A percentile compares a stretch with the other conserved stretches of the same genome.
phyloP scores from a whole-genome alignment of 2,329 filamentous ascomycete species.

The Elsinoe fawcettii region DNA sequence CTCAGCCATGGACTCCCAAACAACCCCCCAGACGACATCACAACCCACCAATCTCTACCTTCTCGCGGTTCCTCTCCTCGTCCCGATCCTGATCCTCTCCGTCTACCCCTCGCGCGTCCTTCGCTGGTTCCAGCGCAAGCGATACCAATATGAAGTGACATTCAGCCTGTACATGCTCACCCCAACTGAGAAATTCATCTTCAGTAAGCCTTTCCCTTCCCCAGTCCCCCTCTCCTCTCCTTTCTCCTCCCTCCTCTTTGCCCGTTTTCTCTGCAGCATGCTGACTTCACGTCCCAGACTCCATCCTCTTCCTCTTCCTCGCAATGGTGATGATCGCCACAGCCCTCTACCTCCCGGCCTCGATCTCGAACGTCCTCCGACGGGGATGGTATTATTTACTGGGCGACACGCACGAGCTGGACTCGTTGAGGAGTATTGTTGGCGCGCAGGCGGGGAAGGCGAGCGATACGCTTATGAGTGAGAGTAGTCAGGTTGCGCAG shows the following conservation, averaged over 20 bases:
- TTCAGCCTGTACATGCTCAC: slow-evolving; percentile 97
- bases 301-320: slow-evolving; percentile 81
- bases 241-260: no score
- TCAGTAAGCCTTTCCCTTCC: slow-evolving; percentile 58
- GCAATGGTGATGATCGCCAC: slow-evolving; percentile 79
- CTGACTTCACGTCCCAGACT: slow-evolving; percentile 56
- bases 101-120: slow-evolving; percentile 51
- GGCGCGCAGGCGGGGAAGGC: slow-evolving; percentile 15
- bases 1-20: background rate
- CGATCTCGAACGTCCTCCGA: slow-evolving; percentile 71
- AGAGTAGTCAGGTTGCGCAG: slow-evolving; percentile 19
- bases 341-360: slow-evolving; percentile 87
- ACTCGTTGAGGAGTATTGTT: background rate
- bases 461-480: slow-evolving; percentile 19
- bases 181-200: slow-evolving; percentile 89
- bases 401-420: slow-evolving; percentile 38
- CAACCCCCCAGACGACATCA: background rate
- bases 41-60: slow-evolving; percentile 51
- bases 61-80: slow-evolving; percentile 56
- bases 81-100: slow-evolving; percentile 33
- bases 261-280: no score
- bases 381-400: slow-evolving; percentile 93
- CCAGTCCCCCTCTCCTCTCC: no score
- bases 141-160: slow-evolving; percentile 97
- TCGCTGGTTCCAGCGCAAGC: slow-evolving; percentile 86